Conservation (phyloP, 345 rosid species). For the Arabidopsis thaliana region TAIR10.1 NC_003070.9:28446501-28447000, state of each 20-base stretch:
- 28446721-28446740: not conserved
- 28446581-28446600: too few species aligned
- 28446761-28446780: conserved; percentile 28
- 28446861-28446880: conserved; percentile 28
- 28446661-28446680: too few species aligned
- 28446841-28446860: conserved; percentile 25
- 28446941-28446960: conserved; percentile 90
- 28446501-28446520: too few species aligned
- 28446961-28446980: conserved; percentile 90
- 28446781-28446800: conserved; percentile 32
- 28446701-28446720: not conserved
- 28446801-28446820: not conserved
- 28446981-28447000: conserved; percentile 60
- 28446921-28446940: conserved; percentile 35
- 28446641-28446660: too few species aligned
- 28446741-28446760: conserved; percentile 20
- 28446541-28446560: too few species aligned
- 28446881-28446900: conserved; percentile 22
- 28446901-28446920: conserved; percentile 4
- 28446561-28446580: too few species aligned
- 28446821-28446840: not conserved
- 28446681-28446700: not conserved
- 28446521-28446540: too few species aligned
- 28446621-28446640: too few species aligned
- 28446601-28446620: too few species aligned